Percentiles rank a stretch among this genome's conserved stretches.
Evolutionary conservation across 2,329 filamentous ascomycete species (phyloP).

Genomic region (Paecilomyces formosus): DNA sequence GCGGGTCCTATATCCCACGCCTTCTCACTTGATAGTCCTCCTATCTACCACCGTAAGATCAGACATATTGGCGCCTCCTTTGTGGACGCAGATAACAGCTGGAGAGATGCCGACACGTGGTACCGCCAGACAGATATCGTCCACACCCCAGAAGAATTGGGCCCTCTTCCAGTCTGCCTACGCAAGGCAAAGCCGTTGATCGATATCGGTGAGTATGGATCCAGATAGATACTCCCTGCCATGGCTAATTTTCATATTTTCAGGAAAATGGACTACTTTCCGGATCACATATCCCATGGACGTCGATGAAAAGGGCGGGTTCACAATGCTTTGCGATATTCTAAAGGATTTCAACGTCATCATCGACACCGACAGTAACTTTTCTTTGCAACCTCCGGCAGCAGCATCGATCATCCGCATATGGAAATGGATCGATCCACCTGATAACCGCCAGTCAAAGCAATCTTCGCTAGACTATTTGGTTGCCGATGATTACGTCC

Average conservation of each 20-base stretch:
- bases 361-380: conserved; percentile 31
- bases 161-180: conserved; percentile 35
- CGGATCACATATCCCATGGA: conserved; percentile 40
- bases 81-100: conserved; percentile 33
- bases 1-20: conserved; percentile 22
- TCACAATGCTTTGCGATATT: conserved; percentile 42
- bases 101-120: conserved; percentile 53
- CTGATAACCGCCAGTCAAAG: conserved; percentile 10
- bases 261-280: conserved; percentile 59
- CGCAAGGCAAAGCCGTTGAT: conserved; percentile 46
- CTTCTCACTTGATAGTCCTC: conserved; percentile 35
- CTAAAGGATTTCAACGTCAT: conserved; percentile 67
- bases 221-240: background rate
- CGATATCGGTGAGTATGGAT: conserved; percentile 46
- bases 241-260: background rate
- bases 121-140: conserved; percentile 58
- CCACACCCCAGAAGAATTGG: conserved; percentile 31
- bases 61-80: conserved; percentile 33
- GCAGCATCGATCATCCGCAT: conserved; percentile 10
- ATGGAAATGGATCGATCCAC: conserved; percentile 35
- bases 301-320: conserved; percentile 21
- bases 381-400: conserved; percentile 18
- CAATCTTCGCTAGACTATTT: conserved; percentile 29
- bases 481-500: conserved; percentile 24
- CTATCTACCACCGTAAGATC: conserved; percentile 37